These are phyloP conservation scores for Fraxinus latifolia DNA, from an alignment of 305 asterid genomes.

Conservation along the genomic window DNA sequence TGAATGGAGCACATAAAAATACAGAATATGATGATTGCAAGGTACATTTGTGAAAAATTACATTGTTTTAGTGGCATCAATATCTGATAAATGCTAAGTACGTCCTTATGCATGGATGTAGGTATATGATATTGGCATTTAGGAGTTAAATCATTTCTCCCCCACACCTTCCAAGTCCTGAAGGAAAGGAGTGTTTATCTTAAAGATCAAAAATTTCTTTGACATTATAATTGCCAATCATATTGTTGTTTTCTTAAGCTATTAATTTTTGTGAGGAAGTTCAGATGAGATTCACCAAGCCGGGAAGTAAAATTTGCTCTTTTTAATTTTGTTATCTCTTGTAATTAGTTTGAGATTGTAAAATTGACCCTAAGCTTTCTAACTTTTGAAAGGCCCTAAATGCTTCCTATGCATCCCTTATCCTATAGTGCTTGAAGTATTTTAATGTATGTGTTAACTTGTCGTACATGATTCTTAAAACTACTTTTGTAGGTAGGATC, in stretches of 20 bases:
- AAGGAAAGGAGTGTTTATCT: not conserved
- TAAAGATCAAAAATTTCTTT: not conserved
- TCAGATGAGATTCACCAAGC: not conserved
- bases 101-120: not conserved
- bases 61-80: not conserved
- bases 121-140: not conserved
- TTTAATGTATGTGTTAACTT: not conserved
- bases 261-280: not conserved
- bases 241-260: not conserved
- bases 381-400: not conserved
- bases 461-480: constrained; percentile 10
- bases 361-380: not conserved
- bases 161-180: not conserved
- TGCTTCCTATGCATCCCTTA: not conserved
- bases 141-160: not conserved
- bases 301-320: not conserved
- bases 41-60: constrained; percentile 30
- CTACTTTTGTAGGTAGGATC: constrained; percentile 34
- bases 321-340: not conserved
- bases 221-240: not conserved
- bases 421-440: not conserved
- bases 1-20: constrained; percentile 24
- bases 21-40: constrained; percentile 34
- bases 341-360: not conserved
- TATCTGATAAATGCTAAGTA: not conserved